phyloP scores from a whole-genome alignment of 2,329 filamentous ascomycete species.

The Trematosphaeria pertusa region DNA sequence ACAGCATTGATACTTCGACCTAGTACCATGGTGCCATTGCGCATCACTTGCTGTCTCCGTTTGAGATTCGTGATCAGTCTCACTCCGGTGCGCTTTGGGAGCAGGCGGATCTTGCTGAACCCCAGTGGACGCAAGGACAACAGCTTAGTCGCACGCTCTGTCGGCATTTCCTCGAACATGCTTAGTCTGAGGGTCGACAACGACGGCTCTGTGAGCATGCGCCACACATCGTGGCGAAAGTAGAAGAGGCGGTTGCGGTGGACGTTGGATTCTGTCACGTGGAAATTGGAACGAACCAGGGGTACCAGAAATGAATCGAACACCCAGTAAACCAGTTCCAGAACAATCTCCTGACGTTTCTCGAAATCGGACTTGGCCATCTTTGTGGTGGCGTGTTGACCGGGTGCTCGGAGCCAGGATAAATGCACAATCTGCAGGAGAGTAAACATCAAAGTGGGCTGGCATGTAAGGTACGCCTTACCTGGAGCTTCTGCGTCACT shows the following conservation, averaged over 20 bases:
- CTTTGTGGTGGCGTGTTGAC: slow-evolving; percentile 56
- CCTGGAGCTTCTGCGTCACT: slow-evolving; percentile 77
- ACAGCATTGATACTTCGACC: slow-evolving; percentile 73
- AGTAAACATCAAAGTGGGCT: slow-evolving; percentile 19
- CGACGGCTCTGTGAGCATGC: slow-evolving; percentile 74
- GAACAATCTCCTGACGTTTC: slow-evolving; percentile 80
- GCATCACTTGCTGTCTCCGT: slow-evolving; percentile 63
- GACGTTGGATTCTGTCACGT: slow-evolving; percentile 87
- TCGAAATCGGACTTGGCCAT: slow-evolving; percentile 72
- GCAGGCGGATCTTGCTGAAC: slow-evolving; percentile 77
- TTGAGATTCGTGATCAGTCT: slow-evolving; percentile 89
- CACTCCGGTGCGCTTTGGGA: slow-evolving; percentile 80
- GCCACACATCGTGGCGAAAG: slow-evolving; percentile 95
- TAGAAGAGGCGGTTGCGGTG: slow-evolving; percentile 87
- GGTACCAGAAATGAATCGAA: slow-evolving; percentile 93
- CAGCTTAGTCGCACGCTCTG: slow-evolving; percentile 62
- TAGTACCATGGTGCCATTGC: slow-evolving; percentile 62
- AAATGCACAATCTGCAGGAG: slow-evolving; percentile 67
- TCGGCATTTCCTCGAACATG: slow-evolving; percentile 81
- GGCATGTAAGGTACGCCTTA: slow-evolving; percentile 44
- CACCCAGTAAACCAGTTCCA: slow-evolving; percentile 88
- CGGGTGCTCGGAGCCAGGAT: slow-evolving; percentile 73
- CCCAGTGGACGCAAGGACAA: slow-evolving; percentile 72
- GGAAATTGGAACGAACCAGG: slow-evolving; percentile 85
- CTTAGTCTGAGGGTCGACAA: slow-evolving; percentile 69